Conservation (phyloP, 768 basidiomycete species). For the Suillus decipiens region DNA sequence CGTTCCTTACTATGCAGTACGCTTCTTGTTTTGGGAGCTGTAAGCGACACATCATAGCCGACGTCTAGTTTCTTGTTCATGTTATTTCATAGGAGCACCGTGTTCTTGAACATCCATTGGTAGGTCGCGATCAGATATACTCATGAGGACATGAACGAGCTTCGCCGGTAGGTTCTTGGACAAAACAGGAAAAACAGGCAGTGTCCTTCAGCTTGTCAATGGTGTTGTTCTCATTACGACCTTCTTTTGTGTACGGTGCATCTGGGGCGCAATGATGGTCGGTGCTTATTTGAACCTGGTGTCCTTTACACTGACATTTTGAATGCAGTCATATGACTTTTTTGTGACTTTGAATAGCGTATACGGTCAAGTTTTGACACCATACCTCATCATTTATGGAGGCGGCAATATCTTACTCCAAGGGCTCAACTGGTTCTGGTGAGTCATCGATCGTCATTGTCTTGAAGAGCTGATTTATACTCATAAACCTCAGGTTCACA, state of each 20-base stretch:
- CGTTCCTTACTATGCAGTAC: conserved; percentile 73
- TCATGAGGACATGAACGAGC: conserved; percentile 2
- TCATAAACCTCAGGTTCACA: conserved; percentile 52
- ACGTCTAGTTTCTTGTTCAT: conserved; percentile 10
- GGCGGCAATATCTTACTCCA: conserved; percentile 67
- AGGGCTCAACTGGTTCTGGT: conserved; percentile 81
- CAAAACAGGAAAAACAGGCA: conserved; percentile 73
- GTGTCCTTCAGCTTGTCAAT: conserved; percentile 67
- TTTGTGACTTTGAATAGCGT: conserved; percentile 56
- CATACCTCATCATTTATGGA: conserved; percentile 53
- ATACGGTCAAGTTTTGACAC: conserved; percentile 52
- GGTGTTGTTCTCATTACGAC: conserved; percentile 63
- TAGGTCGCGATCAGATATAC: conserved; percentile 31
- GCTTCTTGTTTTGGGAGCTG: conserved; percentile 85
- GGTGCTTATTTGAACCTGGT: conserved; percentile 11
- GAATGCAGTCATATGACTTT: conserved; percentile 64
- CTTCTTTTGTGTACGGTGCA: conserved; percentile 71
- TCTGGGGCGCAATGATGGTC: conserved; percentile 63
- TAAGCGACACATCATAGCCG: conserved; percentile 34
- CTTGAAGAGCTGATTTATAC: conserved; percentile 2
- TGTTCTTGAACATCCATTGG: conserved; percentile 91
- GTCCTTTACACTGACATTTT: not conserved
- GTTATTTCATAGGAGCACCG: conserved; percentile 57
- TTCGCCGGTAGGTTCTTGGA: conserved; percentile 62
- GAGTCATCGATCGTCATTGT: conserved; percentile 20